Evolutionary conservation across 257 asterid genomes (phyloP), one percentile per base, ranked within the genome.

Genomic region (Nicotiana undulata): DNA sequence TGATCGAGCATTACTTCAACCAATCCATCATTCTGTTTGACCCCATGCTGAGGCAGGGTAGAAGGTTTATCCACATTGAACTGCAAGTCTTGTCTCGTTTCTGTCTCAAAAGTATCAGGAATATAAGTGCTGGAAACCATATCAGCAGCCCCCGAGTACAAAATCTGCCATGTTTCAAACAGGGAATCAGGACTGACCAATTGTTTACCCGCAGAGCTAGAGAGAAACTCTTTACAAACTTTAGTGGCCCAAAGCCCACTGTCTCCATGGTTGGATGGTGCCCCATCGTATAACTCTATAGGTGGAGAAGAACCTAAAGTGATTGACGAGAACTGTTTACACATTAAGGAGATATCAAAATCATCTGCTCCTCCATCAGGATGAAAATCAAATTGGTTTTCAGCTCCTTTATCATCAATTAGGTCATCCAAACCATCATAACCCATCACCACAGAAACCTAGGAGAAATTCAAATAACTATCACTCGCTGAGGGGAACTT

Each of bases 361-460:
- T 89, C 90, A 51, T 60, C 70, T 81, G 74, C 85, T 80, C 84
- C 86, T 24, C 59, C 85, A 55, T 85, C 84, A 66, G 83, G 85
- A 81, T 76, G 86, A 85, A 82, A 83, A 80, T 46, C 67, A 18
- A 84, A 86, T 86, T 90, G 85, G 59, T 83, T 84, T 80, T 70
- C 75, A 53, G 85, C 84, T 87, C 79, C 85, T n/a, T 61, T 85
- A 58, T 87, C 83, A 46, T 85, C 90, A 83, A 90, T 76, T 46
- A 90, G 83, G 85, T 85, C 94, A 87, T 87, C 95, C 79, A 90
- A 84, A 81, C 90, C 93, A 84, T 66, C 86, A 85, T 88, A 89
- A 83, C 95, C 93, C 86, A 90, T 84, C 81, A 87, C 84, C 84
- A 83, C 87, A 49, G 96, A 87, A 85, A 89, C 97, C 99, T 95